Evolutionary conservation across 148 eudicot species (phyloP).

Genomic region (Cornus controversa): DNA sequence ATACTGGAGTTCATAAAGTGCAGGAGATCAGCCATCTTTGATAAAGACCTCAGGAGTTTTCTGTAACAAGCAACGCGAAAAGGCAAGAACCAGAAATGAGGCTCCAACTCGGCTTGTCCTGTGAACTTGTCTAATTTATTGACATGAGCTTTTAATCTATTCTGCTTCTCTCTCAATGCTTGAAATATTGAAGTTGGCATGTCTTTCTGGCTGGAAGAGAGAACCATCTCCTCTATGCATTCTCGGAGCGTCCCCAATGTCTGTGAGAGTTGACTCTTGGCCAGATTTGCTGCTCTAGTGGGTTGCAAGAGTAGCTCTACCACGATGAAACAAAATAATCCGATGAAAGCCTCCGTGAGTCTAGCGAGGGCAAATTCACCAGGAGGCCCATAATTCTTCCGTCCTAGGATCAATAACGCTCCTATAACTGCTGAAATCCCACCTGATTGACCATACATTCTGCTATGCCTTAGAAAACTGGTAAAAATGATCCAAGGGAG

Average conservation of each 20-base stretch:
- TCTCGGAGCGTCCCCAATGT: slow-evolving; percentile 28
- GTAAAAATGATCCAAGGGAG: slow-evolving; percentile 61
- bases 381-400: slow-evolving; percentile 49
- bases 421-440: slow-evolving; percentile 51
- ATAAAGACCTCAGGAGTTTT: slow-evolving; percentile 24
- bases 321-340: slow-evolving; percentile 36
- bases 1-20: slow-evolving; percentile 24
- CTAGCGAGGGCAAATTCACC: slow-evolving; percentile 51
- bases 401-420: slow-evolving; percentile 53
- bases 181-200: background rate
- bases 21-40: slow-evolving; percentile 35
- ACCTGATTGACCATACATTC: slow-evolving; percentile 54
- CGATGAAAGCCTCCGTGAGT: slow-evolving; percentile 53
- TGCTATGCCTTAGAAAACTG: slow-evolving; percentile 47
- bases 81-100: slow-evolving; percentile 57
- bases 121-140: slow-evolving; percentile 27
- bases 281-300: slow-evolving; percentile 41
- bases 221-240: slow-evolving; percentile 22
- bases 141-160: slow-evolving; percentile 25
- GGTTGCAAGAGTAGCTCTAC: slow-evolving; percentile 50
- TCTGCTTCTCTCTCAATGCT: slow-evolving; percentile 27
- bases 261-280: slow-evolving; percentile 27
- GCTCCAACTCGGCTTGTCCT: slow-evolving; percentile 47
- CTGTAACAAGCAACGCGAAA: slow-evolving; percentile 36
- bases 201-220: slow-evolving; percentile 13